Conservation (phyloP, 2,329 filamentous ascomycete genomes). For the Trichoderma brevicompactum region DNA sequence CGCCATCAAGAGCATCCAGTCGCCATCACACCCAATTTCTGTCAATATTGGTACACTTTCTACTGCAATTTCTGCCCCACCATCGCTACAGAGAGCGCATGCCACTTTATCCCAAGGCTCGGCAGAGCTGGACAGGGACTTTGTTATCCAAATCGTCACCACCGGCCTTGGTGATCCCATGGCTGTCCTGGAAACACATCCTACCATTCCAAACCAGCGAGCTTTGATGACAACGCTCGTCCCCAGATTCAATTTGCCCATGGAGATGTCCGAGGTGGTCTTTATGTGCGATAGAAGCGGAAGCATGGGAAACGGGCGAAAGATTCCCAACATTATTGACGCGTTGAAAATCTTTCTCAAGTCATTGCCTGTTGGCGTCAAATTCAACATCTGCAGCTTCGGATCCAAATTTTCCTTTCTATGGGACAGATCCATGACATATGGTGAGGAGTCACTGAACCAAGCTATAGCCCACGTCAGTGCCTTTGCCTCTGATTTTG, state of each 20-base stretch:
- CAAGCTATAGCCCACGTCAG: conserved; percentile 50
- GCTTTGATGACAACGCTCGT: conserved; percentile 74
- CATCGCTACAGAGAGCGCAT: conserved; percentile 63
- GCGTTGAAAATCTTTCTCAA: conserved; percentile 68
- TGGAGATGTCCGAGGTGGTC: conserved; percentile 64
- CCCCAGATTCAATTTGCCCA: conserved; percentile 67
- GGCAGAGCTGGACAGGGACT: conserved; percentile 64
- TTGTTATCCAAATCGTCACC: conserved; percentile 66
- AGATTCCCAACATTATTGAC: conserved; percentile 57
- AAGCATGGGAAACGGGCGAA: conserved; percentile 57
- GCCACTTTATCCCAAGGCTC: conserved; percentile 61
- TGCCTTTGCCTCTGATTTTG: conserved; percentile 51
- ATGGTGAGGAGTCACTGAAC: conserved; percentile 50
- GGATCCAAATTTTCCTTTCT: conserved; percentile 54
- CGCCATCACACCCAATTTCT: conserved; percentile 69
- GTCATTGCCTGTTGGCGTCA: conserved; percentile 64
- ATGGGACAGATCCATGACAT: conserved; percentile 53
- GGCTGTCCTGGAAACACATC: conserved; percentile 69
- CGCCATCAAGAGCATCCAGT: conserved; percentile 65
- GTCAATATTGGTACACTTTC: conserved; percentile 64
- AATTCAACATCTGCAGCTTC: conserved; percentile 74
- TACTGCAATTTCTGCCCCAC: conserved; percentile 48
- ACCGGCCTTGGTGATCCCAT: conserved; percentile 64
- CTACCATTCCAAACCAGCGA: conserved; percentile 62
- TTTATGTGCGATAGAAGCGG: conserved; percentile 75